Evolutionary conservation across 768 basidiomycete genomes (phyloP), one percentile per base, ranked within the genome.

Genomic region (Baorangia bicolor): DNA sequence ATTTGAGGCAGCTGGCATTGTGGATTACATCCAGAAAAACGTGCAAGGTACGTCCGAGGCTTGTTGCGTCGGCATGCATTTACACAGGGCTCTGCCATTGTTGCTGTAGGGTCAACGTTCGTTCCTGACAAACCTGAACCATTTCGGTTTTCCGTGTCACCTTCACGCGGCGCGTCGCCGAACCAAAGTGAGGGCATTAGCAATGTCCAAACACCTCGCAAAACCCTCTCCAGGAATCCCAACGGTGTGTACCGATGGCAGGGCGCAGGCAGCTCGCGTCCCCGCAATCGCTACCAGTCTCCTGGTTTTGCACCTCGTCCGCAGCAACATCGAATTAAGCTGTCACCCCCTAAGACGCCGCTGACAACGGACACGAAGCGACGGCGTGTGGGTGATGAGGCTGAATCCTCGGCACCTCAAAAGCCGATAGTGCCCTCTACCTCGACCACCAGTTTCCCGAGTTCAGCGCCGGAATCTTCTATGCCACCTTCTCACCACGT

Each of bases 171-270:
- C 46, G 55, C 64, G n/a, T 67, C 73, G 1, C 61, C 75, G 20
- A 65, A 30, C 33, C 56, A 43, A 30, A 35, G 28, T 14, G 59
- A 67, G 10, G 62, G 59, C 18, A 45, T 20, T 25, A 54, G 54
- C 31, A 51, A 53, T 37, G 25, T 16, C 6, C 73, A 71, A 35
- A 65, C 78, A 16, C 76, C 83, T 6, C 78, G 78, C 18, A 84
- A 79, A 64, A 84, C 78, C 11, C 73, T 92, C 8, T 66, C 78
- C 21, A 82, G 75, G 65, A 92, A 92, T 63, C 90, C 90, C 0
- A 92, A 92, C 65, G 90, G 90, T 21, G 65, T 73, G 33, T 87
- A 87, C 69, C 78, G 78, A 45, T 90, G 86, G 86, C 80, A 85
- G 60, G 90, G 90, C n/a, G 86, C 76, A 31, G 88, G 89, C 40